phyloP scores from a whole-genome alignment of 768 basidiomycete genomes.

The Lactarius deliciosus region DNA sequence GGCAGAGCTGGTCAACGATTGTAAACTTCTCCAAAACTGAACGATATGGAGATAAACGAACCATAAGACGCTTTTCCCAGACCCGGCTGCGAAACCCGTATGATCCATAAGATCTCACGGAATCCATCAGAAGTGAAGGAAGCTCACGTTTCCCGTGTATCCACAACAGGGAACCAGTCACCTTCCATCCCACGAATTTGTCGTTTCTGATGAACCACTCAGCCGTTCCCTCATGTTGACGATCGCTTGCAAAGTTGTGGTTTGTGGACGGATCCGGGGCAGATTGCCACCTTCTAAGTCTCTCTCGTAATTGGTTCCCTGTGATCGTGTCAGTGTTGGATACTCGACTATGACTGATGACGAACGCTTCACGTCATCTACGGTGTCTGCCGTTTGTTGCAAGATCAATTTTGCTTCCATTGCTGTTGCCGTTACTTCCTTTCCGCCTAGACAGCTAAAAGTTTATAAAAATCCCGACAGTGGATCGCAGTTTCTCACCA shows the following conservation, averaged over 20 bases:
- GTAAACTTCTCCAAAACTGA: neutral
- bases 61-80: neutral
- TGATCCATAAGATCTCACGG: neutral
- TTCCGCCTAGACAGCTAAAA: neutral
- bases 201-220: neutral
- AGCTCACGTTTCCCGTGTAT: neutral
- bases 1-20: neutral
- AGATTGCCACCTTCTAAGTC: neutral
- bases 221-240: neutral
- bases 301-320: neutral
- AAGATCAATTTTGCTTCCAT: neutral
- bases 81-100: neutral
- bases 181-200: neutral
- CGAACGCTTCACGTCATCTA: neutral
- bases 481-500: neutral
- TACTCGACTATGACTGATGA: neutral
- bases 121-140: neutral
- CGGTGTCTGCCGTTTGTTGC: neutral
- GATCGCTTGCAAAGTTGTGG: neutral
- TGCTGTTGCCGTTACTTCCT: neutral
- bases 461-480: neutral
- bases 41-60: neutral
- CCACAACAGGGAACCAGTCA: neutral
- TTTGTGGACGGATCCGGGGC: neutral
- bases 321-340: neutral